Evolutionary conservation across 2,329 filamentous ascomycete species (phyloP).

Genomic region (Ophiocordyceps camponoti-saundersi): DNA sequence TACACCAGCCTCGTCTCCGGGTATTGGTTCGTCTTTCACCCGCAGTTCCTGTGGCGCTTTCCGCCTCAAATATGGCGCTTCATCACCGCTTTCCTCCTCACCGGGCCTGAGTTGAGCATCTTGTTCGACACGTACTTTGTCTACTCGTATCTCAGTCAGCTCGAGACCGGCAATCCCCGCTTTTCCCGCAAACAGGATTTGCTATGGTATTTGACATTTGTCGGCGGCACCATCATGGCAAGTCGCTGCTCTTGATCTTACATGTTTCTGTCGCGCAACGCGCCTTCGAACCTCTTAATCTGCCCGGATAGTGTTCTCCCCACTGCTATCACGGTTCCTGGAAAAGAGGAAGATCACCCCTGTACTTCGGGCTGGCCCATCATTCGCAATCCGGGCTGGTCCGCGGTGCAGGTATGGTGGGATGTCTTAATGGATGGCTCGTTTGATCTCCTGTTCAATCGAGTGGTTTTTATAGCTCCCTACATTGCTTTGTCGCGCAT

Average conservation of each 20-base stretch:
- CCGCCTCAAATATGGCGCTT: slow-evolving; percentile 26
- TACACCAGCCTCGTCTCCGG: slow-evolving; percentile 35
- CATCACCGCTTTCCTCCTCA: slow-evolving; percentile 24
- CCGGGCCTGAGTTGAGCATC: slow-evolving; percentile 25
- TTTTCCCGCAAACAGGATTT: slow-evolving; percentile 65
- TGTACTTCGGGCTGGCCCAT: slow-evolving; percentile 40
- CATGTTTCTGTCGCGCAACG: slow-evolving; percentile 4
- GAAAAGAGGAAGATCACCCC: slow-evolving; percentile 68
- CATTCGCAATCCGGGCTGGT: slow-evolving; percentile 52
- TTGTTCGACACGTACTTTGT: slow-evolving; percentile 61
- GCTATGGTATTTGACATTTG: slow-evolving; percentile 63
- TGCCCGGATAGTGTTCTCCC: slow-evolving; percentile 55
- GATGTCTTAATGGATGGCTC: slow-evolving; percentile 55
- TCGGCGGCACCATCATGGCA: slow-evolving; percentile 60
- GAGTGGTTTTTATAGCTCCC: slow-evolving; percentile 45
- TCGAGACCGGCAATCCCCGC: slow-evolving; percentile 55
- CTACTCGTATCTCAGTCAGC: slow-evolving; percentile 58
- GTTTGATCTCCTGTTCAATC: slow-evolving; percentile 39
- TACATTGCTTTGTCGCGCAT: slow-evolving; percentile 28
- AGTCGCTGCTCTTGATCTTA: slow-evolving; percentile 23
- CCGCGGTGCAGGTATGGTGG: slow-evolving; percentile 60
- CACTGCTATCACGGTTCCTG: slow-evolving; percentile 72
- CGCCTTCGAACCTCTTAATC: slow-evolving; percentile 38
- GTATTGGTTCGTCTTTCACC: slow-evolving; percentile 34
- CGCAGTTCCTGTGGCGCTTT: slow-evolving; percentile 31